Evolutionary conservation across 169 alveolate species (phyloP), one percentile per base, ranked within the genome.

Genomic region (Plasmodium gaboni): DNA sequence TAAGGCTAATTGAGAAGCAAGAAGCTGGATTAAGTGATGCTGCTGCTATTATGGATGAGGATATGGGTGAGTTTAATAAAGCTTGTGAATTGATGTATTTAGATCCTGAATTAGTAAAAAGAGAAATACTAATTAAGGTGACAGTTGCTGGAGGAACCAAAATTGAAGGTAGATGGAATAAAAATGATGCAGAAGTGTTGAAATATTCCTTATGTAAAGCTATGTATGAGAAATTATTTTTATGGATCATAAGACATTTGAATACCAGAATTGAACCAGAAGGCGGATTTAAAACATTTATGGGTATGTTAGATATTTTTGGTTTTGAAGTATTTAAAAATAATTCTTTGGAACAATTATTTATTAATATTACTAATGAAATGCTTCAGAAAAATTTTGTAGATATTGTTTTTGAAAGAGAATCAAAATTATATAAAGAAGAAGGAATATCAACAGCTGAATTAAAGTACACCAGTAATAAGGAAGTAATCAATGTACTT

Each of bases 281-380:
- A 24, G 94, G 89, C 9, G 97, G 97, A 28, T 94, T 95, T 71
- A 94, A 94, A 55, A 88, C 57, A 24, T 96, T 96, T 80, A 97
- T 98, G 89, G 99, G 99, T 46, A 95, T 98, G 91, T 91, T 98
- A 15, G 99, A 98, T 94, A 98, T 98, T 28, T 98, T 96, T 90
- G 99, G 99, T 1, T 98, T 98, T 93, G 99, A 98, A 93, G 97
- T 95, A 59, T 97, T 98, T 88, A 96, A 96, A 76, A 96, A 95
- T 71, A 98, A 98, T 93, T 95, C 98, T 61, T 96, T 98, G 57
- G 99, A 98, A 87, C 98, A 98, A 91, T 89, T 98, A 85, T 97
- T 97, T 87, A 98, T 98, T 86, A 98, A 98, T 92, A 97, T 96
- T 74, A 96, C 99, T 17, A 98, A 98, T 93, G 99, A 98, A 92